These are phyloP conservation scores for Arachnomyces sp. DNA, from an alignment of 2,329 filamentous ascomycete species.

Conservation along the genomic window DNA sequence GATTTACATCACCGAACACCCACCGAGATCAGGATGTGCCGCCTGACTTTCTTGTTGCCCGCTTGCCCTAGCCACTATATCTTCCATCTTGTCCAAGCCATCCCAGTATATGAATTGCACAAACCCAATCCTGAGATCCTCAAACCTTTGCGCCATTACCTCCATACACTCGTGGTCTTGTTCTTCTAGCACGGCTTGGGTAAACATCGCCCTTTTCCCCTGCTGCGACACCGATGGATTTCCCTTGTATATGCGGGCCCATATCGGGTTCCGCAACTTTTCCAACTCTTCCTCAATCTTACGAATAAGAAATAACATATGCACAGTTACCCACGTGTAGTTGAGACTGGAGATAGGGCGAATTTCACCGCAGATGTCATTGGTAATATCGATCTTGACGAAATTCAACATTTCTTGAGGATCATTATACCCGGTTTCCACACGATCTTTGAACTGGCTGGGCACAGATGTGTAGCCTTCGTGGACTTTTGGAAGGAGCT, in stretches of 20 bases:
- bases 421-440: neutral
- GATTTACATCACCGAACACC: too few species aligned
- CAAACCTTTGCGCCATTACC: constrained; percentile 23
- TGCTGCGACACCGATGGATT: constrained; percentile 6
- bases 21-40: too few species aligned
- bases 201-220: constrained; percentile 20
- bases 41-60: too few species aligned
- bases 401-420: constrained; percentile 14
- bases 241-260: constrained; percentile 22
- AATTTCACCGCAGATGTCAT: constrained; percentile 21
- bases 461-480: constrained; percentile 1
- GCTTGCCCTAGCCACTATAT: too few species aligned
- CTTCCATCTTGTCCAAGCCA: constrained; percentile 12
- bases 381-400: constrained; percentile 20
- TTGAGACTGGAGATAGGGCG: constrained; percentile 27
- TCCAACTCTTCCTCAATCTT: constrained; percentile 23
- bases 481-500: constrained; percentile 2
- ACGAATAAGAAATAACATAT: constrained; percentile 16
- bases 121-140: constrained; percentile 18
- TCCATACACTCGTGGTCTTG: constrained; percentile 25
- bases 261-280: constrained; percentile 20
- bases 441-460: neutral
- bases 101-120: constrained; percentile 29
- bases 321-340: constrained; percentile 21
- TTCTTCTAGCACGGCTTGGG: constrained; percentile 14